These are phyloP conservation scores for Talinum fruticosum DNA, from an alignment of 148 eudicot genomes.

Conservation along the genomic window DNA sequence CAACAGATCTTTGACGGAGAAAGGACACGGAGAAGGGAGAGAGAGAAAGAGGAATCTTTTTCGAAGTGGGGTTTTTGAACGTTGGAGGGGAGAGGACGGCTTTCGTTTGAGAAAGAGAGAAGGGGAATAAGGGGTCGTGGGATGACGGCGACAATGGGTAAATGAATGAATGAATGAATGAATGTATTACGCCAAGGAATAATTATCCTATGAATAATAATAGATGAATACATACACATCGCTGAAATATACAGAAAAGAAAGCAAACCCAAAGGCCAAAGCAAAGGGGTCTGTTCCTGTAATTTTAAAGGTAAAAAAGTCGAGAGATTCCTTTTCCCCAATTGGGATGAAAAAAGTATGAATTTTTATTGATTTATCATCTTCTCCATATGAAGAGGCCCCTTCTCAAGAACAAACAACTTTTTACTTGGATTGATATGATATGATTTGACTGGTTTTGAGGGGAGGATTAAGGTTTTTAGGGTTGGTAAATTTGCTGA, in stretches of 20 bases:
- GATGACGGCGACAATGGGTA: neutral
- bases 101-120: neutral
- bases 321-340: neutral
- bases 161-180: neutral
- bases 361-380: neutral
- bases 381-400: neutral
- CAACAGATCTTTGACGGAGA: slow-evolving; percentile 2
- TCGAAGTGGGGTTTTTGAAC: slow-evolving; percentile 22
- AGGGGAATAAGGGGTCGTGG: neutral
- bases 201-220: slow-evolving; percentile 3
- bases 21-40: neutral
- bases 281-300: neutral
- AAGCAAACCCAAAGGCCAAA: neutral
- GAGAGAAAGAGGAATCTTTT: slow-evolving; percentile 4
- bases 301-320: neutral
- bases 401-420: neutral
- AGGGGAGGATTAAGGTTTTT: neutral
- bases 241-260: neutral
- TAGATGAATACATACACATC: slow-evolving; percentile 6
- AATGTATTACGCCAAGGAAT: too few species aligned
- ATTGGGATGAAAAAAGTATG: neutral
- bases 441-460: neutral
- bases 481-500: neutral
- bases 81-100: slow-evolving; percentile 27
- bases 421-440: neutral